phyloP scores from a whole-genome alignment of 2,329 filamentous ascomycete species.

The Penicillium sp. region DNA sequence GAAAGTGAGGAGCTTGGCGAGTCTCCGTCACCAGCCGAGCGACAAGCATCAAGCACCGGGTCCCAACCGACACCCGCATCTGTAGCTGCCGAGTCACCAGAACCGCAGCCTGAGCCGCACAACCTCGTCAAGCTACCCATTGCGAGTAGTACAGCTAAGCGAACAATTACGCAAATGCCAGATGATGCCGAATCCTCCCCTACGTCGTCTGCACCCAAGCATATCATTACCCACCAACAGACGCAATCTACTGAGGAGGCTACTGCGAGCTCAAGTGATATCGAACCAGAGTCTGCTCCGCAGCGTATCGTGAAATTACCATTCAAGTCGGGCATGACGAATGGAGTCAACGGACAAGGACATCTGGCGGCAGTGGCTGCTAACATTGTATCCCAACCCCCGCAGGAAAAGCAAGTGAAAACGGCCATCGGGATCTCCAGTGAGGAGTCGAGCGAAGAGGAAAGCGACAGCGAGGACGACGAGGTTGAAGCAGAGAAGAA shows the following conservation, averaged over 20 bases:
- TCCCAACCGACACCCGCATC: not conserved
- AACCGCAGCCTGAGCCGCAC: not conserved
- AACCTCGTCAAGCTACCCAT: not conserved
- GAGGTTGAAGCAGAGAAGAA: not conserved
- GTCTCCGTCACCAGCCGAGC: conserved; percentile 17
- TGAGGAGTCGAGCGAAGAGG: not conserved
- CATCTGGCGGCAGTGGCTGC: not conserved
- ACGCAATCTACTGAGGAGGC: not conserved
- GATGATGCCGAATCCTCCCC: not conserved
- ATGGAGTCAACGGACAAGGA: not conserved
- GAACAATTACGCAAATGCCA: conserved; percentile 10
- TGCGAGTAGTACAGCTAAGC: not conserved
- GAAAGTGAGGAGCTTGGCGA: conserved; percentile 32
- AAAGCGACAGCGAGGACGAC: not conserved
- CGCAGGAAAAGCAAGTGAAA: not conserved
- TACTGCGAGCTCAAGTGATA: not conserved
- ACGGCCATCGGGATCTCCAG: not conserved
- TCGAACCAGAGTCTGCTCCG: not conserved
- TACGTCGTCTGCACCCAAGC: not conserved
- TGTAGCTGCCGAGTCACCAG: not conserved
- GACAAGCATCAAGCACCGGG: conserved; percentile 1
- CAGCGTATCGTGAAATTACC: not conserved
- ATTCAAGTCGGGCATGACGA: not conserved
- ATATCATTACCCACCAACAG: not conserved
- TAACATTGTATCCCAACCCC: not conserved